Evolutionary conservation across 805 yeast species (phyloP), one percentile per base, ranked within the genome.

Genomic region (Kodamaea kakaduensis): DNA sequence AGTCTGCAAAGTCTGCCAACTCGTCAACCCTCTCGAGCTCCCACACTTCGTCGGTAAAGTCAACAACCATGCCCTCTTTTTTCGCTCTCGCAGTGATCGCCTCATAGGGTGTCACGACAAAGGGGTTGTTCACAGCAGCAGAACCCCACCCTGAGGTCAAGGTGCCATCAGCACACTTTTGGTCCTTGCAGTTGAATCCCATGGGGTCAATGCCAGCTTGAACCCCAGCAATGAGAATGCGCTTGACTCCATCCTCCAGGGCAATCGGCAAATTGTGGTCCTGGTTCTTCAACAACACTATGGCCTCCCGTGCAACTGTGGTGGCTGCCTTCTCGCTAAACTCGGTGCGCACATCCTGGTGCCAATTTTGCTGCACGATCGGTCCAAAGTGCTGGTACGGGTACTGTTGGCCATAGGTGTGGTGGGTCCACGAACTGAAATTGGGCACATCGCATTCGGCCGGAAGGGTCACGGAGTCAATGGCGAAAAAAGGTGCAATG

Each of bases 81-180:
- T 64, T 54, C 2, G 81, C 80, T 38, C 63, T 61, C 21, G 57
- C 55, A 3, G 70, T 59, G 25, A 78, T 69, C 1, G 77, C 81
- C 48, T 76, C 80, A 39, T 64, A 64, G 0, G 84, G 83, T 1
- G 81, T 70, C n/a, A 75, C 61, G 3, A 75, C 72, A 48, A 60
- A 74, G 2, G 80, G 78, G 27, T 74, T 69, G 43, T 66, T 70
- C 10, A 71, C 79, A 8, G 78, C 64, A 0, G 81, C 77, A 4
- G 84, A 77, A 0, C 84, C 85, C 79, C 84, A 75, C 9, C 84
- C 84, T 19, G 72, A 64, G 21, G 75, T 71, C 26, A 78, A 48
- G 1, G 75, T 69, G 2, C 84, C 85, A 38, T 71, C 67, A 8
- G 62, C 61, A 41, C 76, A 68, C 31, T 63, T 65, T 48, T 71